These are phyloP conservation scores for Russula sp. DNA, from an alignment of 768 basidiomycete genomes.

Conservation along the genomic window DNA sequence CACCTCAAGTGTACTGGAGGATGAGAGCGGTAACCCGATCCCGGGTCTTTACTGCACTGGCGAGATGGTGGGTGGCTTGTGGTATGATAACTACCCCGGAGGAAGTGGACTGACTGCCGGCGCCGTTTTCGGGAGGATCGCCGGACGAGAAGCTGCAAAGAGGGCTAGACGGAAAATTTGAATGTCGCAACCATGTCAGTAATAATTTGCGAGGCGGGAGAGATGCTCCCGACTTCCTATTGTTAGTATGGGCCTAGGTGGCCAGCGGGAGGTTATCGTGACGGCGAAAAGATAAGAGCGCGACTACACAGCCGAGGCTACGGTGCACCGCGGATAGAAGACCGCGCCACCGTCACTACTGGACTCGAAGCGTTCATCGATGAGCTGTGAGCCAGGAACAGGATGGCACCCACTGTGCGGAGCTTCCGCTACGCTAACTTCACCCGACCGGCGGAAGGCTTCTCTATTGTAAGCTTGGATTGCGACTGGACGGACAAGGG, in stretches of 20 bases:
- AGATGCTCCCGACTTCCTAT: slow-evolving; percentile 23
- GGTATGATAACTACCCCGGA: slow-evolving; percentile 62
- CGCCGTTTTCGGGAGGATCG: slow-evolving; percentile 55
- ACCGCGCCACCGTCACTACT: background rate
- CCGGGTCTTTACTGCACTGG: slow-evolving; percentile 58
- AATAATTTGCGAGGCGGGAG: slow-evolving; percentile 31
- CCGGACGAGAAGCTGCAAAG: background rate
- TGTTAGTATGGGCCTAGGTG: background rate
- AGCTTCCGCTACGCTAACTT: background rate
- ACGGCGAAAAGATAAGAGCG: background rate
- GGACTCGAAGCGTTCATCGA: background rate
- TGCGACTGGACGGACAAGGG: background rate
- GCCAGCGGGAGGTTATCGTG: background rate
- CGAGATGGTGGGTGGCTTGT: slow-evolving; percentile 63
- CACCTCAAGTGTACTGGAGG: slow-evolving; percentile 47
- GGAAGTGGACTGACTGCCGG: slow-evolving; percentile 62
- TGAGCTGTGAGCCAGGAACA: background rate
- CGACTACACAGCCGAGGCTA: background rate
- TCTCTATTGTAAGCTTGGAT: background rate
- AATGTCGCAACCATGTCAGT: background rate
- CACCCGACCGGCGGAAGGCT: background rate
- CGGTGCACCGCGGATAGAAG: background rate
- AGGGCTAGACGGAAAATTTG: background rate
- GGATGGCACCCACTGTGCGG: background rate
- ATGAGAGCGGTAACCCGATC: slow-evolving; percentile 38